phyloP scores from a whole-genome alignment of 495 filamentous ascomycete genomes.

The Penicillium macrosclerotiorum region DNA sequence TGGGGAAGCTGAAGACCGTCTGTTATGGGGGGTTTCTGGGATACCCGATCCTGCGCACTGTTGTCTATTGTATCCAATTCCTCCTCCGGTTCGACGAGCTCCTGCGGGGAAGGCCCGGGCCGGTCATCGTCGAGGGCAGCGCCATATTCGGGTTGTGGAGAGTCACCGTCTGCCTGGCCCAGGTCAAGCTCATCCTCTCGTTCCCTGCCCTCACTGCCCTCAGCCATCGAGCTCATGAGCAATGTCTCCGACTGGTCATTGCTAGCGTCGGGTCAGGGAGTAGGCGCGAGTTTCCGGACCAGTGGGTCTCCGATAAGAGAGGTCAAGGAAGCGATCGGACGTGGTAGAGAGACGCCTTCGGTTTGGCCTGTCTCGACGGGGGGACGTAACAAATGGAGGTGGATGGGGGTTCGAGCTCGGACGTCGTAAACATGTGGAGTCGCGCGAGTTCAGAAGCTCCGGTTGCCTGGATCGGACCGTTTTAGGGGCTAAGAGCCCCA shows the following conservation, averaged over 20 bases:
- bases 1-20: slow-evolving; percentile 15
- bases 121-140: slow-evolving; percentile 16
- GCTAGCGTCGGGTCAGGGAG: slow-evolving; percentile 25
- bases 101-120: slow-evolving; percentile 15
- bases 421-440: slow-evolving; percentile 27
- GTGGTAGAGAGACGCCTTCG: background rate
- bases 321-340: background rate
- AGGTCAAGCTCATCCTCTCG: slow-evolving; percentile 50
- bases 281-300: slow-evolving; percentile 10
- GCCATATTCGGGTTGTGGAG: slow-evolving; percentile 23
- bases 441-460: slow-evolving; percentile 16
- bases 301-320: slow-evolving; percentile 5
- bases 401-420: slow-evolving; percentile 18
- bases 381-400: background rate
- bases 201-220: slow-evolving; percentile 45
- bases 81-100: slow-evolving; percentile 27
- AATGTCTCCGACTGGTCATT: slow-evolving; percentile 44
- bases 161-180: slow-evolving; percentile 35
- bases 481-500: slow-evolving; percentile 16
- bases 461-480: slow-evolving; percentile 22
- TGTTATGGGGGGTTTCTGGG: slow-evolving; percentile 16
- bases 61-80: slow-evolving; percentile 27
- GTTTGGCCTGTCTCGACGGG: background rate
- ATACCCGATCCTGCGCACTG: slow-evolving; percentile 23
- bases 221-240: slow-evolving; percentile 53